Evolutionary conservation across 805 yeast genomes (phyloP).

Genomic region (Lachancea sp.): DNA sequence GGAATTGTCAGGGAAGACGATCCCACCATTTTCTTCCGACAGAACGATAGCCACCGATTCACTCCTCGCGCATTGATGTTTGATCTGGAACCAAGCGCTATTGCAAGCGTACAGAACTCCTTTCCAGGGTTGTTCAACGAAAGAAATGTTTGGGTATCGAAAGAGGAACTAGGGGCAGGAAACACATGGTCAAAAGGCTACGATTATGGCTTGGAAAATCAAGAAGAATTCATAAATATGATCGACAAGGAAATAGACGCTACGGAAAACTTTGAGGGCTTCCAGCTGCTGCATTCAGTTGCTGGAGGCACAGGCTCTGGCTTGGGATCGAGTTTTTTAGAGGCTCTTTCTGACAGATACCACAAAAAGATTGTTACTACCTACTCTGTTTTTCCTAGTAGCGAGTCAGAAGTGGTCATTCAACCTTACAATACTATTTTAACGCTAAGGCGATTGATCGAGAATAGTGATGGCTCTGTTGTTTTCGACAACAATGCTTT

Average conservation of each 20-base stretch:
- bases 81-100: conserved; percentile 88
- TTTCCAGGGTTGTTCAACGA: conserved; percentile 71
- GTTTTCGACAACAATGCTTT: conserved; percentile 89
- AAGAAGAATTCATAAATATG: conserved; percentile 73
- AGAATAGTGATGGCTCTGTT: conserved; percentile 78
- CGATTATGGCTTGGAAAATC: conserved; percentile 58
- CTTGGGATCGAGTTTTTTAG: conserved; percentile 76
- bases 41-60: conserved; percentile 65
- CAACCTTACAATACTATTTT: conserved; percentile 91
- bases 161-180: conserved; percentile 90
- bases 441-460: conserved; percentile 74
- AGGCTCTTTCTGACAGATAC: conserved; percentile 71
- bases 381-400: conserved; percentile 77
- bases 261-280: conserved; percentile 83
- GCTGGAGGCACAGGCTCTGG: conserved; percentile 99
- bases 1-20: conserved; percentile 53
- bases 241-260: conserved; percentile 86
- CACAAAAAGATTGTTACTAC: conserved; percentile 80
- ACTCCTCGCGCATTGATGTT: conserved; percentile 83
- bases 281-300: conserved; percentile 86
- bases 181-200: conserved; percentile 95
- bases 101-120: conserved; percentile 50
- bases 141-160: conserved; percentile 68
- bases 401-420: conserved; percentile 90
- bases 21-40: conserved; percentile 76